Evolutionary conservation across 2,329 filamentous ascomycete species (phyloP).

Genomic region (Aspergillus alliaceus): DNA sequence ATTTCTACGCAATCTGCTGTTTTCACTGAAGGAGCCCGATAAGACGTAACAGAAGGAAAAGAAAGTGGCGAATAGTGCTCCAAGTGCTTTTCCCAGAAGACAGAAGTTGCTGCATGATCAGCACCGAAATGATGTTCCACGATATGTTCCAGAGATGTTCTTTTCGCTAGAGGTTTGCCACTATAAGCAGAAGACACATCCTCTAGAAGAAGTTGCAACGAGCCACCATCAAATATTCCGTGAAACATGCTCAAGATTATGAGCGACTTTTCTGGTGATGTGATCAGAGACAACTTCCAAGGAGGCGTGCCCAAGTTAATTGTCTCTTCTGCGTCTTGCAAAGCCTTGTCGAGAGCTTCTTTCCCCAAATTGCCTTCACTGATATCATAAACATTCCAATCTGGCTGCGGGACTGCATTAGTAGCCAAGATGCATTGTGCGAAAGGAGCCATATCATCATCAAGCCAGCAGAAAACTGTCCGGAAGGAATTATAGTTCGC

Average conservation of each 20-base stretch:
- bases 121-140: conserved; percentile 27
- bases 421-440: conserved; percentile 31
- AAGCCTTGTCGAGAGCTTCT: conserved; percentile 18
- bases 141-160: conserved; percentile 26
- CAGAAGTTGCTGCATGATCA: conserved; percentile 17
- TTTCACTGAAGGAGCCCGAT: conserved; percentile 15
- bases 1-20: conserved; percentile 21
- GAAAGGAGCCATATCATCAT: conserved; percentile 37
- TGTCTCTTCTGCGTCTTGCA: conserved; percentile 18
- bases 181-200: conserved; percentile 29
- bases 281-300: conserved; percentile 26
- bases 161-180: conserved; percentile 5
- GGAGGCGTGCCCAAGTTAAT: conserved; percentile 20
- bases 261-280: background rate
- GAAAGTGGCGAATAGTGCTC: conserved; percentile 17
- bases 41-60: conserved; percentile 26
- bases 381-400: conserved; percentile 18
- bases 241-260: conserved; percentile 38
- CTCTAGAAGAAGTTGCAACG: conserved; percentile 32
- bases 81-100: conserved; percentile 24
- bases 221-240: conserved; percentile 40
- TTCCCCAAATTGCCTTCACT: conserved; percentile 13
- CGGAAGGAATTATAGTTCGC: conserved; percentile 33
- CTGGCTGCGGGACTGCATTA: conserved; percentile 7
- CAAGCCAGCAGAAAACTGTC: conserved; percentile 32